phyloP scores from a whole-genome alignment of 1,284 basidiomycete genomes.

The Ganoderma resinaceum region DNA sequence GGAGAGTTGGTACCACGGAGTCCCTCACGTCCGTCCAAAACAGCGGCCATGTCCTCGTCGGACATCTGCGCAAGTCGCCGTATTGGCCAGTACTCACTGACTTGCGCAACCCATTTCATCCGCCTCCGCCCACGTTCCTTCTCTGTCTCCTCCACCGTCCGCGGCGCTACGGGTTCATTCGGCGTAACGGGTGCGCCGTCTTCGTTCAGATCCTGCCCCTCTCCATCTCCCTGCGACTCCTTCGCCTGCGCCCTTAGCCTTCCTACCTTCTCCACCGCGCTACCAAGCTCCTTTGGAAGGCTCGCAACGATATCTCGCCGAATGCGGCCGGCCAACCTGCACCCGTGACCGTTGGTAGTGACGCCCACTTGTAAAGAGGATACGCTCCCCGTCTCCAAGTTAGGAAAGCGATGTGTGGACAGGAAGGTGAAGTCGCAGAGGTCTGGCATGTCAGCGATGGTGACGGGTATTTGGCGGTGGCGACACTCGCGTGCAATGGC shows the following conservation, averaged over 20 bases:
- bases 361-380: conserved; percentile 86
- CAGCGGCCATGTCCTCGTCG: conserved; percentile 69
- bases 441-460: conserved; percentile 86
- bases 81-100: conserved; percentile 95
- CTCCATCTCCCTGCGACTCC: conserved; percentile 35
- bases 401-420: conserved; percentile 84
- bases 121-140: conserved; percentile 63
- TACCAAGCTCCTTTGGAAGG: conserved; percentile 79
- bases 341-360: conserved; percentile 93
- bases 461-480: conserved; percentile 76
- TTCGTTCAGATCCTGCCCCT: conserved; percentile 55
- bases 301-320: conserved; percentile 83
- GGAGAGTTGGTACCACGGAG: conserved; percentile 18
- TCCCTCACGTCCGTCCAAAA: conserved; percentile 56
- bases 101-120: conserved; percentile 90
- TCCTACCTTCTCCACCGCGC: conserved; percentile 82
- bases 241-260: conserved; percentile 72
- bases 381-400: conserved; percentile 50
- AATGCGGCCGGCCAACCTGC: conserved; percentile 84
- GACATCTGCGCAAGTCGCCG: conserved; percentile 78
- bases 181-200: conserved; percentile 70
- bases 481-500: conserved; percentile 62
- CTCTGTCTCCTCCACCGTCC: conserved; percentile 52
- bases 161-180: conserved; percentile 82
- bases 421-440: conserved; percentile 93